Percentiles rank a stretch among this genome's conserved stretches.
phyloP scores from a whole-genome alignment of 225 moss, liverwort and hornwort genomes.

The Rhytidiadelphus loreus region DNA sequence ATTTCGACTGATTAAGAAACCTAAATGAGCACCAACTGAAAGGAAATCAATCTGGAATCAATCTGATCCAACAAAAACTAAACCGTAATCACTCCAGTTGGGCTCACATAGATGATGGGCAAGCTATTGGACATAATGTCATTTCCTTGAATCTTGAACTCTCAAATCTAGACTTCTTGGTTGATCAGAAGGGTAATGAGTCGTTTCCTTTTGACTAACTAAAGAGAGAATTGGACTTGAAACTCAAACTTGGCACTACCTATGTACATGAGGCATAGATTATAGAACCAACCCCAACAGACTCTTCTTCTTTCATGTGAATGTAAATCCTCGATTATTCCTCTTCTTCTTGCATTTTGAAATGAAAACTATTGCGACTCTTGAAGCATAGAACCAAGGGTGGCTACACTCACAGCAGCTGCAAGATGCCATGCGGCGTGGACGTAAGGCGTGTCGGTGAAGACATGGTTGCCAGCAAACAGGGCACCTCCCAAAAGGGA shows the following conservation, averaged over 20 bases:
- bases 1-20: conserved; percentile 21
- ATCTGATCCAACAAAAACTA: background rate
- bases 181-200: background rate
- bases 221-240: background rate
- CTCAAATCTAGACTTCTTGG: background rate
- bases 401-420: conserved; percentile 79
- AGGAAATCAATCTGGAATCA: background rate
- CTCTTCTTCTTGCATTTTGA: background rate
- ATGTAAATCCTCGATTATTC: background rate
- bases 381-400: conserved; percentile 39
- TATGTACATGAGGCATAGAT: background rate
- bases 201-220: background rate
- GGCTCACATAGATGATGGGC: background rate
- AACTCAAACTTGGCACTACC: background rate
- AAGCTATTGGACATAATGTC: background rate
- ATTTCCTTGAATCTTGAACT: background rate
- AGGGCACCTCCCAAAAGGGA: conserved; percentile 64
- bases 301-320: background rate
- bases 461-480: conserved; percentile 65
- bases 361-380: background rate
- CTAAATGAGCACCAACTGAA: background rate
- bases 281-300: background rate
- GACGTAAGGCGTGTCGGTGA: conserved; percentile 62
- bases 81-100: background rate
- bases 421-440: conserved; percentile 97